Conservation (phyloP, 768 basidiomycete genomes). For the Lactarius indigo region DNA sequence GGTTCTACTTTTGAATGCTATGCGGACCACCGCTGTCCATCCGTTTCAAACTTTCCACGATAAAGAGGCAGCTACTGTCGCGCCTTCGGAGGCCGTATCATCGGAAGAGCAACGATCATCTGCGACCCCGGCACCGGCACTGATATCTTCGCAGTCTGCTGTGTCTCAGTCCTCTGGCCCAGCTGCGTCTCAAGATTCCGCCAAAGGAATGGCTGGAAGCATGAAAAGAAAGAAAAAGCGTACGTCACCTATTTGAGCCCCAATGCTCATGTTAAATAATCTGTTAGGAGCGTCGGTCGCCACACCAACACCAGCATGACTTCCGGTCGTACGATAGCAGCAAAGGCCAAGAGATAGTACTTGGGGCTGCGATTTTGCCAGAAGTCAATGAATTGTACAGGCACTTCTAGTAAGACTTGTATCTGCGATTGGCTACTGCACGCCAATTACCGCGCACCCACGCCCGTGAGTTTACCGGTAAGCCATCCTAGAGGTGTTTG, state of each 20-base stretch:
- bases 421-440: background rate
- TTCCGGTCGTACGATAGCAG: background rate
- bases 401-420: background rate
- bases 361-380: background rate
- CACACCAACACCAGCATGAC: conserved; percentile 13
- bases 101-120: conserved; percentile 30
- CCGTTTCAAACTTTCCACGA: conserved; percentile 47
- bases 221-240: conserved; percentile 79
- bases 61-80: conserved; percentile 37
- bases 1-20: conserved; percentile 67
- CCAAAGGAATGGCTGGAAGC: conserved; percentile 47
- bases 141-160: conserved; percentile 28
- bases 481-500: conserved; percentile 79
- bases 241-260: conserved; percentile 32
- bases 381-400: background rate
- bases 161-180: conserved; percentile 37
- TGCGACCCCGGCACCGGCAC: conserved; percentile 34
- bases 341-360: background rate
- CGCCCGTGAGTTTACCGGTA: conserved; percentile 68
- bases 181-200: conserved; percentile 43
- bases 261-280: background rate
- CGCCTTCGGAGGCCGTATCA: background rate
- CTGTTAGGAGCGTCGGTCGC: conserved; percentile 14
- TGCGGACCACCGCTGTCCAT: conserved; percentile 75
- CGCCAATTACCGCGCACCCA: conserved; percentile 42